Base-by-base conservation (phyloP, 1,284 basidiomycete genomes). In the Boletus calvinii region DNA sequence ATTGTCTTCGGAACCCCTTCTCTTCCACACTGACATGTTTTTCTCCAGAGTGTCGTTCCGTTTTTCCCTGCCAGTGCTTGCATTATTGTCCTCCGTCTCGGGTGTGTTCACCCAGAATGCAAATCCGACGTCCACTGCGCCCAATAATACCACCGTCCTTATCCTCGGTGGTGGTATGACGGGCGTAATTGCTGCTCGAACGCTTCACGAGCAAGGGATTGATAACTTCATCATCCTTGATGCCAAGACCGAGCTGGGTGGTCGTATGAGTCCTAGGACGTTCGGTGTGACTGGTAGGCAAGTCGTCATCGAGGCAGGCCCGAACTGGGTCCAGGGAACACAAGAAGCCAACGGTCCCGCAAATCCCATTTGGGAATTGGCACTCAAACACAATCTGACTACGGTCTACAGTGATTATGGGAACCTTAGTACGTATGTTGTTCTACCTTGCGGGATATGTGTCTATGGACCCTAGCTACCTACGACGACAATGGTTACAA, bases 271-370 rank as follows among this genome's bases (percentile, higher is more conserved):
- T 60, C 76, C 74, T 44, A 72, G 70, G 41, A 59, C 63, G 0
- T 77, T 86, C 52, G 80, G 74, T 34, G 64, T 55, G 3, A 36
- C 65, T 12, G 69, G 63, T 10, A 65, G 65, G 35, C 56, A 72
- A 18, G 70, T 72, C 41, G 75, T 72, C 2, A 66, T 87, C 36
- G 86, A 88, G 63, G 65, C 77, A 2, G 85, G 85, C 22, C 76
- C 84, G 12, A 86, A 86, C 59, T 88, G 86, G 85, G 75, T 88
- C 29, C 84, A 87, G 60, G 85, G 85, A 5, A 81, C 81, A 1
- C 78, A 81, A 52, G 61, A 68, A 4, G 75, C 69, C 6, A 61
- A 70, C 43, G 82, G 82, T 15, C 71, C 73, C 32, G 69, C 72
- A 10, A 87, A 87, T 62, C 85, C 84, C 2, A 80, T 87, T 15